Evolutionary conservation across 441 rosid species (phyloP), one percentile per base, ranked within the genome.

Genomic region (Omphalea diandra): DNA sequence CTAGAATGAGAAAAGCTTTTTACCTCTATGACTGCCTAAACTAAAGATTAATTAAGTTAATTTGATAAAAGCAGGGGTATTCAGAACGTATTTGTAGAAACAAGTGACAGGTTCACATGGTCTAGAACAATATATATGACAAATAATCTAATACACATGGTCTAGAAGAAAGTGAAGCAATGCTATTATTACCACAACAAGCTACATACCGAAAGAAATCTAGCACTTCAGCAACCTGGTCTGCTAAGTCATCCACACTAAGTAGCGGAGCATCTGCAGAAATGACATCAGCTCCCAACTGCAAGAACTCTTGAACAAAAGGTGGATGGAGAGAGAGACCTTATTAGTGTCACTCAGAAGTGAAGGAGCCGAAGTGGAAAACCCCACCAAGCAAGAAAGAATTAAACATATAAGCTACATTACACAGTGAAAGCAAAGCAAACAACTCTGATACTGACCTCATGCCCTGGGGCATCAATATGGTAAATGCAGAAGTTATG

Each of bases 401-500:
- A 61, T n/a, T n/a, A 55, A 15, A 4, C 32, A 46, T 20, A 53
- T 24, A 65, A 54, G 54, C 26, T 38, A 32, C 46, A 12, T 18
- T 47, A 52, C 8, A 33, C n/a, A 47, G 43, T 49, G 29, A 43
- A n/a, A 44, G n/a, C 20, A 10, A 43, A 17, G 50, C 64, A 68
- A 75, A 77, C 55, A 78, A 77, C 63, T 70, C 74, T 68, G 68
- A 70, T 26, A 84, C 88, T 78, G 83, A 92, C 96, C 96, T 92
- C 93, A 73, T 92, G 97, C 47, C 97, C 96, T 0, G 94, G 90
- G 72, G 96, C 91, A 82, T 88, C 88, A 72, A 92, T 92, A 73
- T 92, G 97, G 65, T 90, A 90, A 76, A 92, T 77, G 82, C 97
- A 92, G 84, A 92, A 92, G 86, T 87, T 92, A 69, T 86, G 90